These are phyloP conservation scores for Penicillium brevicompactum DNA, from an alignment of 2,329 filamentous ascomycete genomes.

Conservation along the genomic window DNA sequence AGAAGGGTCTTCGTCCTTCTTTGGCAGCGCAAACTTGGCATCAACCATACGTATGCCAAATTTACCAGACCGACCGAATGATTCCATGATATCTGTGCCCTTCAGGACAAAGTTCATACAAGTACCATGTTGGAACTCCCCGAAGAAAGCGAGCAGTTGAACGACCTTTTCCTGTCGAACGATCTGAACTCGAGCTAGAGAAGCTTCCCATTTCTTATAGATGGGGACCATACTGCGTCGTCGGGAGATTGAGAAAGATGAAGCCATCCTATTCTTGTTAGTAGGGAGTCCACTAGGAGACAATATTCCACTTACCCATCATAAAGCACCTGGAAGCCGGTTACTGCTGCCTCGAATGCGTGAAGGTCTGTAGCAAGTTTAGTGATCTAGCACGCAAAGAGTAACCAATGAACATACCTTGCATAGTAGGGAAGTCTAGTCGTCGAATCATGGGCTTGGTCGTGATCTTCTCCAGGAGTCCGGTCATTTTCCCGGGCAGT, in stretches of 20 bases:
- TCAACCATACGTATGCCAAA: slow-evolving; percentile 78
- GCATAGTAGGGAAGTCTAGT: slow-evolving; percentile 66
- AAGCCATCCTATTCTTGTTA: slow-evolving; percentile 55
- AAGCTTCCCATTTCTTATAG: slow-evolving; percentile 91
- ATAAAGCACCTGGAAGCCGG: slow-evolving; percentile 75
- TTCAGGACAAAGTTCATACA: slow-evolving; percentile 89
- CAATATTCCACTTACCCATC: slow-evolving; percentile 54
- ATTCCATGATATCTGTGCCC: slow-evolving; percentile 80
- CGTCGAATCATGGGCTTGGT: slow-evolving; percentile 68
- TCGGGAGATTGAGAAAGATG: slow-evolving; percentile 77
- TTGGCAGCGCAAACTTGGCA: slow-evolving; percentile 85
- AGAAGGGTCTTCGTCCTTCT: slow-evolving; percentile 52
- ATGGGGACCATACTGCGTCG: slow-evolving; percentile 88
- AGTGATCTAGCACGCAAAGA: slow-evolving; percentile 9
- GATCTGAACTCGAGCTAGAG: slow-evolving; percentile 76
- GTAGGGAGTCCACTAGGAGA: neutral
- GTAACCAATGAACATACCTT: slow-evolving; percentile 29
- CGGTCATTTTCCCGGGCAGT: slow-evolving; percentile 62
- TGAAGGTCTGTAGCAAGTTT: slow-evolving; percentile 63
- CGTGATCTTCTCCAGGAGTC: slow-evolving; percentile 62
- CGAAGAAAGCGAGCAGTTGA: slow-evolving; percentile 83
- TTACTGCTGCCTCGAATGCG: slow-evolving; percentile 75
- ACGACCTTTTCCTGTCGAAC: slow-evolving; percentile 73
- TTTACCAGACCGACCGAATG: slow-evolving; percentile 64
- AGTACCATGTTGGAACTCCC: slow-evolving; percentile 81